Percentiles rank a stretch among this genome's conserved stretches.
Conservation (phyloP, 192 early-diverging fungal genomes). For the Podochytrium sp. region DNA sequence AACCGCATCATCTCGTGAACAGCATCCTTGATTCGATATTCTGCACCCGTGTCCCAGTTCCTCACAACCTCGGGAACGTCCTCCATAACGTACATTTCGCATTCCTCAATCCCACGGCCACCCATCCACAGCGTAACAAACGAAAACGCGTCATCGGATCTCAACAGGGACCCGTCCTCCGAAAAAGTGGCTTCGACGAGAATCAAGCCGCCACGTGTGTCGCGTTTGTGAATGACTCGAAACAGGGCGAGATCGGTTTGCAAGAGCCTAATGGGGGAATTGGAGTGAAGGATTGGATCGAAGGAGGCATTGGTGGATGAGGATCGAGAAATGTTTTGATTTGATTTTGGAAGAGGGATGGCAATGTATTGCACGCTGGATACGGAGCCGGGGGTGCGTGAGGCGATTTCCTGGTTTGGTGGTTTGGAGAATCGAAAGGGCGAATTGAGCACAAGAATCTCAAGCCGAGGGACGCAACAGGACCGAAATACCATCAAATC, state of each 20-base stretch:
- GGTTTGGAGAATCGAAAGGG: not conserved
- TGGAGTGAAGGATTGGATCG: not conserved
- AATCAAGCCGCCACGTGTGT: not conserved
- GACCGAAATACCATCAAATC: not conserved
- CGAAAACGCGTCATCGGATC: not conserved
- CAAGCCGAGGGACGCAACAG: no score
- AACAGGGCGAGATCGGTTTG: not conserved
- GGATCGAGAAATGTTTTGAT: not conserved
- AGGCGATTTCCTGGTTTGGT: not conserved
- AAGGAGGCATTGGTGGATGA: not conserved
- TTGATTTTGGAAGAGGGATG: constrained; percentile 2
- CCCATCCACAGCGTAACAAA: constrained; percentile 1
- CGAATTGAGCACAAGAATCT: no score
- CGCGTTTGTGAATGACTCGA: not conserved
- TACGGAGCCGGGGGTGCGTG: not conserved
- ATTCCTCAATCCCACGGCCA: not conserved
- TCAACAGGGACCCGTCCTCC: not conserved
- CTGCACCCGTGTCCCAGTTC: not conserved
- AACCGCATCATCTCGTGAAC: constrained; percentile 14
- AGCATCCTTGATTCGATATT: not conserved
- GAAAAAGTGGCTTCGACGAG: constrained; percentile 3
- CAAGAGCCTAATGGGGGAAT: not conserved
- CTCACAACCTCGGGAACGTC: not conserved
- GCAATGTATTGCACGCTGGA: constrained; percentile 1
- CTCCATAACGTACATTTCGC: not conserved